Evolutionary conservation across 164 flowering plant genomes (phyloP).

Genomic region (Piper longum): DNA sequence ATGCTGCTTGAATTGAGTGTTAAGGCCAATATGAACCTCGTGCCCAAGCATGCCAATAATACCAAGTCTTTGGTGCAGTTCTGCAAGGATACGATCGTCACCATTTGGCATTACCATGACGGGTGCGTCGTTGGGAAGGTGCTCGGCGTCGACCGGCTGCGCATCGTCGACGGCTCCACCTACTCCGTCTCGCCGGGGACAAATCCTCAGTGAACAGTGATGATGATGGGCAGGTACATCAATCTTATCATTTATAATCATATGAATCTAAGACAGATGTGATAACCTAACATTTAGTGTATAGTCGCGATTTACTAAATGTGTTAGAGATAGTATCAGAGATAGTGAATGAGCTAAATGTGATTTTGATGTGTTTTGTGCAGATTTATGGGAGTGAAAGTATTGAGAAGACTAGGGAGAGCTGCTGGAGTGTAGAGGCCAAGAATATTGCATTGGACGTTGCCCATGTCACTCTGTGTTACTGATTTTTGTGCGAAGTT

Average conservation of each 20-base stretch:
- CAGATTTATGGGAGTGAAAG: slow-evolving; percentile 93
- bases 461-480: background rate
- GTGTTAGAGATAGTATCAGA: background rate
- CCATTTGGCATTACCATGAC: slow-evolving; percentile 92
- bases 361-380: slow-evolving; percentile 4
- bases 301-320: no score
- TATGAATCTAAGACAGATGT: no score
- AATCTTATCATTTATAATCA: background rate
- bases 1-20: slow-evolving; percentile 55
- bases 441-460: background rate
- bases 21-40: slow-evolving; percentile 62
- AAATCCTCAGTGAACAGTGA: slow-evolving; percentile 81
- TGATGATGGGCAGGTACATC: slow-evolving; percentile 84
- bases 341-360: background rate
- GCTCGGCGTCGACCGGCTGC: slow-evolving; percentile 44
- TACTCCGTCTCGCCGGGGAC: slow-evolving; percentile 64
- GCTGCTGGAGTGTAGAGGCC: slow-evolving; percentile 26
- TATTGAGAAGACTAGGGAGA: slow-evolving; percentile 60
- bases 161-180: slow-evolving; percentile 61
- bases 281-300: no score
- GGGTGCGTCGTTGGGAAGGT: slow-evolving; percentile 68
- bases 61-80: slow-evolving; percentile 57
- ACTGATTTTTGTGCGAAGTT: background rate
- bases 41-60: slow-evolving; percentile 66
- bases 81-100: slow-evolving; percentile 73